Base-by-base conservation (phyloP, 2,329 filamentous ascomycete species). In the Penicillium polonicum region DNA sequence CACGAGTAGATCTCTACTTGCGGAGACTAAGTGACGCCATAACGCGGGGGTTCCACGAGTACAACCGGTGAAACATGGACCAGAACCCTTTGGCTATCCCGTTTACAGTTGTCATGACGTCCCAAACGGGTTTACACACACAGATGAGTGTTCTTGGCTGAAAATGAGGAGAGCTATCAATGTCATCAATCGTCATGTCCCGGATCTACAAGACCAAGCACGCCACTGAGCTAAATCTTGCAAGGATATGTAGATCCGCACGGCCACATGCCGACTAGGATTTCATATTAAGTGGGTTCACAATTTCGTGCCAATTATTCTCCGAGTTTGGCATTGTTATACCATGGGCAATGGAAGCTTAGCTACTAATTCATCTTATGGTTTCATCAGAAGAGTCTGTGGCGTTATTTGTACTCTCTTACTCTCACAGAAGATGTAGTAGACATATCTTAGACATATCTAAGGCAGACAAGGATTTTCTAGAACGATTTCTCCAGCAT, bases 121-220 rank as follows among this genome's bases (percentile, higher is more conserved):
- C 13, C 46, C 13, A 54, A 52, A 52, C 50, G 55, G n/a, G 21
- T 13, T 48, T 43, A 31, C 25, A 7, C 51, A 36, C 21, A n/a
- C 31, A 42, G 29, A 27, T 35, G 33, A 25, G 4, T 29, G 9
- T 43, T 31, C 49, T 50, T 57, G 35, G 54, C 46, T 31, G 19
- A 29, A 35, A 35, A 50, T 17, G 25, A 45, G 42, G 7, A 17
- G 36, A 56, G 31, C 57, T 53, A 38, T 48, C 33, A 39, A 52
- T 62, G 65, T 64, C 60, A 61, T 64, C 36, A 19, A 44, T 52
- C 57, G 60, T 65, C 64, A 62, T 64, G 42, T 56, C 39, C 48
- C 51, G 35, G 52, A 57, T 52, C 45, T 43, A n/a, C 46, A 49
- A 35, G 17, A 38, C 33, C 29, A 42, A 52, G 15, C 39, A 42